Percentiles rank a stretch among this genome's conserved stretches.
These are phyloP conservation scores for Scheffersomyces cryptocercus DNA, from an alignment of 1,139 yeast species.

Conservation along the genomic window DNA sequence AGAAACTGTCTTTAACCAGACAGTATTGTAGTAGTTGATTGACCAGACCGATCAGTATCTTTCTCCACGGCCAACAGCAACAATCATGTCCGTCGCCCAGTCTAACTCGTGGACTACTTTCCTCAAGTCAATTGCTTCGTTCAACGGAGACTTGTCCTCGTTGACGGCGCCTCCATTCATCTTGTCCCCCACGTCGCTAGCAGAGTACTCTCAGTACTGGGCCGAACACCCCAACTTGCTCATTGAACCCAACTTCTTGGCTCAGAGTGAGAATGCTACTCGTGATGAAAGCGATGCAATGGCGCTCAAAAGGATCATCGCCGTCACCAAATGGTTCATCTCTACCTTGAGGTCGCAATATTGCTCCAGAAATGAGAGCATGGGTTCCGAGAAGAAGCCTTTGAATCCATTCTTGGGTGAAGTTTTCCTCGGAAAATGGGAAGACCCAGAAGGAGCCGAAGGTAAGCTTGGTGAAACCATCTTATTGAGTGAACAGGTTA, in stretches of 20 bases:
- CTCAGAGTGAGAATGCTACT: constrained; percentile 28
- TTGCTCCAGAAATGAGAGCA: constrained; percentile 84
- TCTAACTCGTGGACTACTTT: constrained; percentile 79
- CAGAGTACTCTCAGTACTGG: constrained; percentile 93
- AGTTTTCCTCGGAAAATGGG: constrained; percentile 87
- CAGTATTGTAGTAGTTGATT: no score
- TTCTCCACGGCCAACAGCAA: constrained; percentile 4
- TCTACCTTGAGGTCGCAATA: constrained; percentile 91
- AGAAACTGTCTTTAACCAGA: no score
- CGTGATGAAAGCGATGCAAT: constrained; percentile 47
- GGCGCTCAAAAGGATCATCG: constrained; percentile 63
- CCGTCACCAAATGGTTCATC: constrained; percentile 88
- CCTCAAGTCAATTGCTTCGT: constrained; percentile 86
- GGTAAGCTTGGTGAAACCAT: constrained; percentile 66
- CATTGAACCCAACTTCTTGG: constrained; percentile 59
- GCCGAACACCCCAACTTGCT: constrained; percentile 87
- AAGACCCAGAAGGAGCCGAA: constrained; percentile 37
- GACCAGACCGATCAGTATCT: no score
- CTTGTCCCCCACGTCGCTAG: constrained; percentile 82
- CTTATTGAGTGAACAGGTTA: constrained; percentile 85
- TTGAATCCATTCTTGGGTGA: constrained; percentile 94
- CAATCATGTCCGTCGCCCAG: constrained; percentile 36
- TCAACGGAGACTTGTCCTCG: constrained; percentile 91
- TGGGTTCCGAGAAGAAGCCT: constrained; percentile 95
- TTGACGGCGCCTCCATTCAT: constrained; percentile 99